These are phyloP conservation scores for Coprinopsis strossmayeri DNA, from an alignment of 768 basidiomycete species.

Conservation along the genomic window DNA sequence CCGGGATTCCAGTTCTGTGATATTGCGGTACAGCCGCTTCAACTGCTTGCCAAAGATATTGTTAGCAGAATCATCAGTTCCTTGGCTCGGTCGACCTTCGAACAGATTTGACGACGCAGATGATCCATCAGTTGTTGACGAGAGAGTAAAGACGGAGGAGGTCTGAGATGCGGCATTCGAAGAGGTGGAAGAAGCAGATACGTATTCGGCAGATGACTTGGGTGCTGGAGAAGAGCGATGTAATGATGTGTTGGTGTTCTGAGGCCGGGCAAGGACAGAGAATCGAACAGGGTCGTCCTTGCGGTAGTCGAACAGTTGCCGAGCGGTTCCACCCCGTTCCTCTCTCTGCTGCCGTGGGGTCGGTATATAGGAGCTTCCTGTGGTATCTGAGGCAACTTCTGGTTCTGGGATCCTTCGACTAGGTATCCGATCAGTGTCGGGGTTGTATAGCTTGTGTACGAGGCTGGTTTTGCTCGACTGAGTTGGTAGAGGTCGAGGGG, in stretches of 20 bases:
- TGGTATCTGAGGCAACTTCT: slow-evolving; percentile 56
- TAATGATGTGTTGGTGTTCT: slow-evolving; percentile 9
- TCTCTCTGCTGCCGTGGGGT: slow-evolving; percentile 24
- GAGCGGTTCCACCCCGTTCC: slow-evolving; percentile 27
- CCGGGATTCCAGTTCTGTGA: slow-evolving; percentile 73
- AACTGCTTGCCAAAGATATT: slow-evolving; percentile 70
- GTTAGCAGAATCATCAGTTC: slow-evolving; percentile 47
- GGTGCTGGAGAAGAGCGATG: slow-evolving; percentile 43
- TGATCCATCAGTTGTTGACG: slow-evolving; percentile 72
- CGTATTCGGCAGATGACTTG: slow-evolving; percentile 60
- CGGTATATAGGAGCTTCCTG: slow-evolving; percentile 41
- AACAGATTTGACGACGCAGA: slow-evolving; percentile 68
- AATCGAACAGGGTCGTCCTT: slow-evolving; percentile 91
- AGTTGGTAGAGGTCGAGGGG: slow-evolving; percentile 27
- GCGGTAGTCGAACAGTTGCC: slow-evolving; percentile 82
- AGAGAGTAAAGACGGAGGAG: slow-evolving; percentile 67
- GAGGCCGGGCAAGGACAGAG: slow-evolving; percentile 51
- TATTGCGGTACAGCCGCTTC: slow-evolving; percentile 78
- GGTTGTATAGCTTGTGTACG: slow-evolving; percentile 59
- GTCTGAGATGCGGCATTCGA: slow-evolving; percentile 65
- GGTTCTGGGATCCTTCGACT: slow-evolving; percentile 57
- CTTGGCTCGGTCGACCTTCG: slow-evolving; percentile 42
- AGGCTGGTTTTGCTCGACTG: slow-evolving; percentile 12
- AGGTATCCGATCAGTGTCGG: slow-evolving; percentile 61
- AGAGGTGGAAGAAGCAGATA: slow-evolving; percentile 70